Evolutionary conservation across 2,329 filamentous ascomycete genomes (phyloP), one percentile per base, ranked within the genome.

Genomic region (Clonostachys sp.): DNA sequence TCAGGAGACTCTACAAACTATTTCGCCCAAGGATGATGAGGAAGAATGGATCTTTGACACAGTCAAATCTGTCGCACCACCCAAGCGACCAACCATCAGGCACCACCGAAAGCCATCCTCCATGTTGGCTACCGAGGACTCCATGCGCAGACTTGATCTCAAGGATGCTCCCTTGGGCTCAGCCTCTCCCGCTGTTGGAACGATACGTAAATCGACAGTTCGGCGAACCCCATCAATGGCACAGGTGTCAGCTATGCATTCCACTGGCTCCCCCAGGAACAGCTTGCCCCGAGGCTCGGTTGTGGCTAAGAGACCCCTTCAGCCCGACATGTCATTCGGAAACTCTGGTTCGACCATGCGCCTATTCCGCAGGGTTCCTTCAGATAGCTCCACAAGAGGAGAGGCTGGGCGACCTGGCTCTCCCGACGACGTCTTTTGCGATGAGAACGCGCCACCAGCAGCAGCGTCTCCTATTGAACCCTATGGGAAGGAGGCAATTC

Each of bases 21-120:
- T 95, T 46, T 76, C 80, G 3, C 76, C 81, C 3, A 82, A 75
- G 54, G 74, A 81, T 36, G 85, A 91, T 6, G 77, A 88, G 14
- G 90, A 96, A 53, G 91, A 89, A 53, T 97, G 92, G 92, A 86
- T 95, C 3, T 97, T 97, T 62, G 92, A 96, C 60, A 97, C 92
- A 0, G 84, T 97, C 61, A 94, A 89, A 65, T 89, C 87, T 0
- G 73, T 85, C 34, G 77, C 57, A 2, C 64, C 62, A 5, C 75
- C 81, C 5, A 80, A 80, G 56, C 81, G 77, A 38, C 67, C 72
- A 13, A 72, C 71, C 0, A 68, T 75, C 46, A 78, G 72, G 58
- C 58, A 49, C 12, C 67, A 49, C 43, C 72, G 80, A 46, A 80
- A 81, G 50, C 72, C 79, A 5, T 83, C 80, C 1, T 75, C 78